Evolutionary conservation across 257 asterid genomes (phyloP), one percentile per base, ranked within the genome.

Genomic region (Nemophila menziesii): DNA sequence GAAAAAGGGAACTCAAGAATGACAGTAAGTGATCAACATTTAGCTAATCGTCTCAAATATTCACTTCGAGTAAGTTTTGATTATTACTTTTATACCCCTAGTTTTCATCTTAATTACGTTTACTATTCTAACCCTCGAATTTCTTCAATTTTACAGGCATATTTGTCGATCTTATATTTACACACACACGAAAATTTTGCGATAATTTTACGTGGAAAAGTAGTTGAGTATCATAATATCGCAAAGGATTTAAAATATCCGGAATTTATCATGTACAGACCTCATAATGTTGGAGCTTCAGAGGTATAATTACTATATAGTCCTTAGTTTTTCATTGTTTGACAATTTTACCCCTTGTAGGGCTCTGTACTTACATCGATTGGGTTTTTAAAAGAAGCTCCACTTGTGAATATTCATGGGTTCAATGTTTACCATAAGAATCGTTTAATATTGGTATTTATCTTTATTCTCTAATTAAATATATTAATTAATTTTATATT

Each of bases 341-440:
- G 40, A 50, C 39, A 52, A 14, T 13, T 58, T 54, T 60, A 16
- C 61, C 54, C 71, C 43, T 51, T 61, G 53, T 74, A 87, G 97
- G 83, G 72, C 41, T 54, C 69, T 15, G 73, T 87, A 19, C 16
- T 76, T 55, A 87, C 97, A 5, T 60, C 97, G 43, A 66, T 87
- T 57, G 97, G 97, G 43, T 87, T 87, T 54, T 57, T 87, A 52
- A 87, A 83, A 75, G 97, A 87, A 60, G 93, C 97, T 63, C 95
- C 95, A 36, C 46, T 47, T 4, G 95, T 80, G 57, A 78, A 78
- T 53, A 21, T 83, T 39, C 95, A 83, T 60, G 97, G 97, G 64
- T 87, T 87, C 68, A 87, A 83, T 68, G 92, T 87, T 65, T 87
- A 87, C 78, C 92, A 87, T 72, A 87, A 73, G 78, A 87, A 87